Conservation (phyloP, 805 yeast genomes). For the Blastobotrys terrestris region DNA sequence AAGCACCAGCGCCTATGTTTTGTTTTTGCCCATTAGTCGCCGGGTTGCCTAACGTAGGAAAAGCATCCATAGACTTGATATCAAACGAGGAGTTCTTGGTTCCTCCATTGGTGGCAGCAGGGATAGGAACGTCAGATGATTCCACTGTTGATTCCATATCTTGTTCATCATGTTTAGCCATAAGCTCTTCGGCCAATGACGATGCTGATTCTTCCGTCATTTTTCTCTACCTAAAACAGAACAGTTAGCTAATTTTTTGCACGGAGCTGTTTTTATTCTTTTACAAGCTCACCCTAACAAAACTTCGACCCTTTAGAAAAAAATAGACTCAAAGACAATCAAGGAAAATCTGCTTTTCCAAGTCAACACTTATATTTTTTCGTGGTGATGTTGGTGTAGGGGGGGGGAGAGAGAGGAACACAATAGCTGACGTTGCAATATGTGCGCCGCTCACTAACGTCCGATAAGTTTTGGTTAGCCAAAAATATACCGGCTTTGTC, state of each 20-base stretch:
- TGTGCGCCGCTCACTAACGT: not conserved
- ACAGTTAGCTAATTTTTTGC: too few species aligned
- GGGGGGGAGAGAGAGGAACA: not conserved
- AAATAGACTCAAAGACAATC: not conserved
- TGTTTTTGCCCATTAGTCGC: conserved; percentile 10
- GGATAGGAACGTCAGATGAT: not conserved
- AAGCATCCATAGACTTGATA: conserved; percentile 25
- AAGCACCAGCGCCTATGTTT: conserved; percentile 9
- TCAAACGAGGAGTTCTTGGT: conserved; percentile 15
- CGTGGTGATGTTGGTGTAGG: not conserved
- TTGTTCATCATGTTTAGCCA: conserved; percentile 18
- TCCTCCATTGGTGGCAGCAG: not conserved
- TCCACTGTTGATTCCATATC: not conserved
- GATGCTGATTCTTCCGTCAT: conserved; percentile 2
- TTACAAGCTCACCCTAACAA: not conserved
- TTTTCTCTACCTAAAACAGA: too few species aligned
- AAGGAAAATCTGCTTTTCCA: not conserved
- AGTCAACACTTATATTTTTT: not conserved
- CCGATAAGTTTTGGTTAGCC: not conserved
- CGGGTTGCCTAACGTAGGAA: conserved; percentile 25
- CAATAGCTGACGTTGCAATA: not conserved
- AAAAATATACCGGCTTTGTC: not conserved
- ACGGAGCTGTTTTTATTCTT: too few species aligned
- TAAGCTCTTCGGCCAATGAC: conserved; percentile 18
- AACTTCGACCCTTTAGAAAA: not conserved